Conservation (phyloP, 805 yeast species). For the Candida vartiovaarae region DNA sequence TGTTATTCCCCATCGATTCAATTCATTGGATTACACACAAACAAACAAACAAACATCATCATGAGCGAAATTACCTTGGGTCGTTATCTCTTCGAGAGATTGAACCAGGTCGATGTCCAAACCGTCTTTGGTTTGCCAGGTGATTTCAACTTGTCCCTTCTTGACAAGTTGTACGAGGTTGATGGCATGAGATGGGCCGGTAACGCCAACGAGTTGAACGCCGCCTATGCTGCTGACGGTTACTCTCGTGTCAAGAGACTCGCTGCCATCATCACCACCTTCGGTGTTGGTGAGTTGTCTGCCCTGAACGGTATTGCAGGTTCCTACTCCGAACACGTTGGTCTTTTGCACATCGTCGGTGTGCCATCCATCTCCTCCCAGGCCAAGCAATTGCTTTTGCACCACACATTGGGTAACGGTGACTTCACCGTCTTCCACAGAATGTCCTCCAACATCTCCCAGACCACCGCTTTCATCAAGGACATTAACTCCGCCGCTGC, state of each 20-base stretch:
- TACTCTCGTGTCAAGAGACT: slow-evolving; percentile 49
- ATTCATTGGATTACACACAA: background rate
- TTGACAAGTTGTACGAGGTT: slow-evolving; percentile 56
- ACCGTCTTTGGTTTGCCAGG: slow-evolving; percentile 74
- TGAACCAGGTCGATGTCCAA: slow-evolving; percentile 59
- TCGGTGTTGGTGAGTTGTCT: slow-evolving; percentile 86
- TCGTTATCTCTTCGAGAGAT: slow-evolving; percentile 69
- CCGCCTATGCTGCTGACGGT: slow-evolving; percentile 89
- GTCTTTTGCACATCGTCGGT: slow-evolving; percentile 81
- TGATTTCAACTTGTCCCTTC: slow-evolving; percentile 56
- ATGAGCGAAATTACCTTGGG: slow-evolving; percentile 54
- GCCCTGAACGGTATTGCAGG: slow-evolving; percentile 83
- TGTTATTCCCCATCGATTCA: background rate
- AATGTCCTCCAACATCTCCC: slow-evolving; percentile 70
- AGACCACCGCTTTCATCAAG: slow-evolving; percentile 56
- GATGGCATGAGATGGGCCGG: slow-evolving; percentile 64
- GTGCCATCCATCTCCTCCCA: slow-evolving; percentile 52
- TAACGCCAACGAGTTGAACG: slow-evolving; percentile 81
- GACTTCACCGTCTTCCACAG: slow-evolving; percentile 72
- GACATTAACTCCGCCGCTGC: slow-evolving; percentile 61
- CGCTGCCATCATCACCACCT: slow-evolving; percentile 44
- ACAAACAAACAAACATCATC: slow-evolving; percentile 4
- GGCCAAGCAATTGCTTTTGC: slow-evolving; percentile 64
- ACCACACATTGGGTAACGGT: slow-evolving; percentile 81
- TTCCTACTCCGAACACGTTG: slow-evolving; percentile 75